Conservation (phyloP, 192 early-diverging fungal species). For the Diversispora eburnea region DNA sequence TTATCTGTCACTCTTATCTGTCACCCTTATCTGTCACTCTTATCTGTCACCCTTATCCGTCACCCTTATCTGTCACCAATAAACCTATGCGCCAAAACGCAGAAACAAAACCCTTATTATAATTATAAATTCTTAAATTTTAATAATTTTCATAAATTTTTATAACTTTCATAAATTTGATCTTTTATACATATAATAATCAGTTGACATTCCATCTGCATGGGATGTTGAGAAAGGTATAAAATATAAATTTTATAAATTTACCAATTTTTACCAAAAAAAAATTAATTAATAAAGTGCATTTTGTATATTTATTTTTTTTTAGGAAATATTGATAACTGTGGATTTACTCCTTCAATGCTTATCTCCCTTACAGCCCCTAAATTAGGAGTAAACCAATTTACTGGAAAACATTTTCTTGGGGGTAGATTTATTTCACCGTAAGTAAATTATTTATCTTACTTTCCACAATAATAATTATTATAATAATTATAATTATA, state of each 20-base stretch:
- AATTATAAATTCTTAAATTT: not conserved
- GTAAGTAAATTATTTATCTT: slow-evolving; percentile 27
- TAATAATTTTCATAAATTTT: not conserved
- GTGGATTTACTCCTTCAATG: slow-evolving; percentile 69
- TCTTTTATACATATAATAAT: slow-evolving; percentile 37
- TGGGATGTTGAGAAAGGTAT: slow-evolving; percentile 91
- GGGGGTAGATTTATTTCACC: slow-evolving; percentile 90
- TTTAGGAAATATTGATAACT: slow-evolving; percentile 44
- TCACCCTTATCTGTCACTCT: too few relatives aligned
- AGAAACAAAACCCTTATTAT: too few relatives aligned
- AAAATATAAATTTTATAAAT: not conserved
- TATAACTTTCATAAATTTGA: slow-evolving; percentile 5
- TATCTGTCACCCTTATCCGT: too few relatives aligned
- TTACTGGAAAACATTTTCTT: slow-evolving; percentile 76
- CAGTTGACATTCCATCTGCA: slow-evolving; percentile 91
- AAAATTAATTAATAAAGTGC: not conserved
- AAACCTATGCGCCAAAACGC: too few relatives aligned
- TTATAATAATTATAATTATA: not conserved
- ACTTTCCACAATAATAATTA: not conserved
- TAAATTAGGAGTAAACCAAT: slow-evolving; percentile 70
- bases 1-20: too few relatives aligned
- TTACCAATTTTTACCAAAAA: too few relatives aligned
- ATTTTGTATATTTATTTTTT: not conserved
- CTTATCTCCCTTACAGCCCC: slow-evolving; percentile 92
- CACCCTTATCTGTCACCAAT: too few relatives aligned